Percentiles rank a stretch among this genome's conserved stretches.
Conservation (phyloP, 352 stramenopile genomes). For the Phytophthora palmivora region DNA sequence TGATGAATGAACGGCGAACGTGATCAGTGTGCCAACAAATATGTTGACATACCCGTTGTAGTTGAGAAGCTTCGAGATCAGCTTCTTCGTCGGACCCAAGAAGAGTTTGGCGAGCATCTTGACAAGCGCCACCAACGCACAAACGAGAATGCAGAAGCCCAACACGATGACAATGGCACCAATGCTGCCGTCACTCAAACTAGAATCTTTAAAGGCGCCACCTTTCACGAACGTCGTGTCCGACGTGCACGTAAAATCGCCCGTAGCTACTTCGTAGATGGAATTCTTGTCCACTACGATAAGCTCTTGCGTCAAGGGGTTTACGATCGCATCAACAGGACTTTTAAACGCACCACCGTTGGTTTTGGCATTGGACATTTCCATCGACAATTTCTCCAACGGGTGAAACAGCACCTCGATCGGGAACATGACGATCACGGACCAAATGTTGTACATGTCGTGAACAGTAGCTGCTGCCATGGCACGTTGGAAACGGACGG, state of each 20-base stretch:
- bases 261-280: conserved; percentile 40
- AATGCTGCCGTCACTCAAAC: conserved; percentile 43
- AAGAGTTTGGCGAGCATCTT: conserved; percentile 64
- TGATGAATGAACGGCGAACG: conserved; percentile 88
- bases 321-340: conserved; percentile 48
- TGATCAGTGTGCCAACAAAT: conserved; percentile 77
- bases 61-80: conserved; percentile 86
- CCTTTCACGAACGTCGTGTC: conserved; percentile 39
- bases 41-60: conserved; percentile 91
- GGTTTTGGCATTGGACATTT: conserved; percentile 39
- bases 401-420: conserved; percentile 65
- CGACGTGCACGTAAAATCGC: conserved; percentile 29
- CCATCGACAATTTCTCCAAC: conserved; percentile 55
- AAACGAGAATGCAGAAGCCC: conserved; percentile 50
- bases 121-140: conserved; percentile 47
- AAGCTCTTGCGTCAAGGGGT: conserved; percentile 35
- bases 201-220: conserved; percentile 35
- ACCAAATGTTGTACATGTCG: conserved; percentile 90
- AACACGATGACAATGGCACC: conserved; percentile 49
- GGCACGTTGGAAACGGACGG: conserved; percentile 60
- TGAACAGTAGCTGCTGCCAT: conserved; percentile 59
- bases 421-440: conserved; percentile 71
- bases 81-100: conserved; percentile 73
- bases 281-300: conserved; percentile 40
- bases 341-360: conserved; percentile 41